Conservation (phyloP, 148 eudicot genomes). For the Rhododendron ovatum region DNA sequence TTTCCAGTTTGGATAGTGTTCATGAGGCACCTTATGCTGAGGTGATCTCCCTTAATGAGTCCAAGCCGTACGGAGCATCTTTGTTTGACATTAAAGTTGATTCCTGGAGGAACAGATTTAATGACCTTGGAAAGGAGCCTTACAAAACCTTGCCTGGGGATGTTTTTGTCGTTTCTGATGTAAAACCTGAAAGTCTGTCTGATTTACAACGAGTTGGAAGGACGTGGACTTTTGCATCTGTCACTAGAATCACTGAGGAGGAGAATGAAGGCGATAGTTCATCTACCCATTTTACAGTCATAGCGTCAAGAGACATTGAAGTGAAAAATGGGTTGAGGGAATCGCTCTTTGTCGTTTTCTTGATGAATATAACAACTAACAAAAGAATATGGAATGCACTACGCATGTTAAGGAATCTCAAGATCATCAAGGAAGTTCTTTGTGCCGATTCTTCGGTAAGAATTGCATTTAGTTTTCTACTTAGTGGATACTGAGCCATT, state of each 20-base stretch:
- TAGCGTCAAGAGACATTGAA: conserved; percentile 24
- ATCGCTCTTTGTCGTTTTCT: conserved; percentile 44
- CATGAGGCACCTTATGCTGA: conserved; percentile 58
- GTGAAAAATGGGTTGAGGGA: conserved; percentile 14
- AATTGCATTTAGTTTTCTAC: neutral
- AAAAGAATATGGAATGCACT: conserved; percentile 60
- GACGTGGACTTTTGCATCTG: conserved; percentile 47
- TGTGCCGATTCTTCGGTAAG: conserved; percentile 28
- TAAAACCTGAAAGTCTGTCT: conserved; percentile 36
- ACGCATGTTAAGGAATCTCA: conserved; percentile 27
- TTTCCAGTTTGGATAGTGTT: conserved; percentile 45
- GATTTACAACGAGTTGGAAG: conserved; percentile 39
- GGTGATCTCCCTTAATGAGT: conserved; percentile 29
- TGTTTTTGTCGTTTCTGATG: conserved; percentile 40
- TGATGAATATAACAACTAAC: conserved; percentile 44
- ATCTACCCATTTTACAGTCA: conserved; percentile 31
- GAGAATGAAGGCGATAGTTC: conserved; percentile 26
- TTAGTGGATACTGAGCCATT: neutral
- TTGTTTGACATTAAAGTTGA: conserved; percentile 39
- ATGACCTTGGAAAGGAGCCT: conserved; percentile 49
- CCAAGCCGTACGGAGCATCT: neutral
- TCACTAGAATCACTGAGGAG: conserved; percentile 18
- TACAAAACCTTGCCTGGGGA: conserved; percentile 68
- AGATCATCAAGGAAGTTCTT: conserved; percentile 35
- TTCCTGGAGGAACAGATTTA: conserved; percentile 51